A percentile compares a stretch with the other conserved stretches of the same genome.
Conservation (phyloP, 1,284 basidiomycete species). For the Tranzscheliella williamsii region DNA sequence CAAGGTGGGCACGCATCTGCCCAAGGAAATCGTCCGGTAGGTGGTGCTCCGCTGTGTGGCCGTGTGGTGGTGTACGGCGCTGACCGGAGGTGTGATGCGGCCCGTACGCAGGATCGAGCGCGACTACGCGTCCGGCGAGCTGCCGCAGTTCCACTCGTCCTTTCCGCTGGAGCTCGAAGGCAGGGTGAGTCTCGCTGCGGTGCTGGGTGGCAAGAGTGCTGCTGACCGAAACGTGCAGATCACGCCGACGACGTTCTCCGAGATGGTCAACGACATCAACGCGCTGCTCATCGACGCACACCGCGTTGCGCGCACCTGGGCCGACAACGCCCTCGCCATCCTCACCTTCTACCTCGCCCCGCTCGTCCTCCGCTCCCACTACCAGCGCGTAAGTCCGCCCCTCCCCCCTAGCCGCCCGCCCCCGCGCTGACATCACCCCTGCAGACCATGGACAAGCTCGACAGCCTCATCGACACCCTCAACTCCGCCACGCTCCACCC, state of each 20-base stretch:
- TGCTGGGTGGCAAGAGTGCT: too few species aligned
- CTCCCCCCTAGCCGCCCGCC: not conserved
- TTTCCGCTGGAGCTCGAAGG: constrained; percentile 82
- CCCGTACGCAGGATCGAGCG: constrained; percentile 72
- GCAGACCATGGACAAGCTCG: constrained; percentile 77
- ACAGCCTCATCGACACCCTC: constrained; percentile 68
- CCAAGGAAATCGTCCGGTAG: constrained; percentile 73
- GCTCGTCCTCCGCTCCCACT: constrained; percentile 71
- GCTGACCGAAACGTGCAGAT: too few species aligned
- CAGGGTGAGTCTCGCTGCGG: constrained; percentile 67
- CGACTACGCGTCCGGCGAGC: constrained; percentile 78
- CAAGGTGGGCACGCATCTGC: constrained; percentile 76
- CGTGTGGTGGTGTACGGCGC: not conserved
- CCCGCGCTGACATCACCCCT: not conserved
- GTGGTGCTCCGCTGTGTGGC: constrained; percentile 1
- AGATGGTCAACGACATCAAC: constrained; percentile 52
- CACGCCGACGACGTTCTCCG: constrained; percentile 30
- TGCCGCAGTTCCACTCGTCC: constrained; percentile 74
- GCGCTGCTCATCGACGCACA: constrained; percentile 36
- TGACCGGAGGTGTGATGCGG: not conserved
- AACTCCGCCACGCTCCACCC: constrained; percentile 76
- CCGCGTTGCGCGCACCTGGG: constrained; percentile 18
- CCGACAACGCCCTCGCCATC: constrained; percentile 43
- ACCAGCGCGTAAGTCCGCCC: constrained; percentile 69
- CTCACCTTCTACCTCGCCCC: constrained; percentile 59